Percentiles rank a stretch among this genome's conserved stretches.
These are phyloP conservation scores for Gentiana dahurica DNA, from an alignment of 257 asterid species.

Conservation along the genomic window DNA sequence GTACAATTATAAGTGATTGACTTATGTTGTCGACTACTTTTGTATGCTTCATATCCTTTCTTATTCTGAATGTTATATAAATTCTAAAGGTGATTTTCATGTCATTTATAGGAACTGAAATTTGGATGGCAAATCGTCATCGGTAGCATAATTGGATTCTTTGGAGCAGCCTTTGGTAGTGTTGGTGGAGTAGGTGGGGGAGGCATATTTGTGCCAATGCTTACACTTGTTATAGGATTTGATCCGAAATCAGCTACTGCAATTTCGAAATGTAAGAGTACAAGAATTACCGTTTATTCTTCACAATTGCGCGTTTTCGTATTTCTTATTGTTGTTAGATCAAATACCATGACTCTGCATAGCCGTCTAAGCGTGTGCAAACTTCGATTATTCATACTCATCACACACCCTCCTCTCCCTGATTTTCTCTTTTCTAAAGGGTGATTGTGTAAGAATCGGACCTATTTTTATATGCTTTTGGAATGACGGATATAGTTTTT, in stretches of 20 bases:
- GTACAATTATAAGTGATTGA: neutral
- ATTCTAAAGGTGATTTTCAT: neutral
- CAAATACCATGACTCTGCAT: too few relatives aligned
- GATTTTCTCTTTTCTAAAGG: too few relatives aligned
- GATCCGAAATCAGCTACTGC: slow-evolving; percentile 96
- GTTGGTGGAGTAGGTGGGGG: slow-evolving; percentile 99
- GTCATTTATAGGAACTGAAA: slow-evolving; percentile 48
- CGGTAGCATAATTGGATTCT: slow-evolving; percentile 82
- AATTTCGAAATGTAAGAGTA: slow-evolving; percentile 77
- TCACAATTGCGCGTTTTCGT: too few relatives aligned
- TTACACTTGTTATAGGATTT: slow-evolving; percentile 70
- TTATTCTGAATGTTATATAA: neutral
- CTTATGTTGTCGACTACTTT: slow-evolving; percentile 1
- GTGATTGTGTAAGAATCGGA: too few relatives aligned
- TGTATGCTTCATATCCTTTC: neutral
- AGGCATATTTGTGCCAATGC: slow-evolving; percentile 97
- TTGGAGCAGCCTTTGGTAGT: slow-evolving; percentile 96
- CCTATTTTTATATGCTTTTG: too few relatives aligned
- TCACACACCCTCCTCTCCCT: too few relatives aligned
- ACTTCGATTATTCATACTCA: neutral
- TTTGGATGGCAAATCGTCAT: slow-evolving; percentile 64
- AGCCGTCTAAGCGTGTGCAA: neutral
- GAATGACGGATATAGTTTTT: neutral
- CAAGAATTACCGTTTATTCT: too few relatives aligned
- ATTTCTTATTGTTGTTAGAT: too few relatives aligned